Evolutionary conservation across 2,329 filamentous ascomycete species (phyloP).

Genomic region (Pseudopyricularia javanii): DNA sequence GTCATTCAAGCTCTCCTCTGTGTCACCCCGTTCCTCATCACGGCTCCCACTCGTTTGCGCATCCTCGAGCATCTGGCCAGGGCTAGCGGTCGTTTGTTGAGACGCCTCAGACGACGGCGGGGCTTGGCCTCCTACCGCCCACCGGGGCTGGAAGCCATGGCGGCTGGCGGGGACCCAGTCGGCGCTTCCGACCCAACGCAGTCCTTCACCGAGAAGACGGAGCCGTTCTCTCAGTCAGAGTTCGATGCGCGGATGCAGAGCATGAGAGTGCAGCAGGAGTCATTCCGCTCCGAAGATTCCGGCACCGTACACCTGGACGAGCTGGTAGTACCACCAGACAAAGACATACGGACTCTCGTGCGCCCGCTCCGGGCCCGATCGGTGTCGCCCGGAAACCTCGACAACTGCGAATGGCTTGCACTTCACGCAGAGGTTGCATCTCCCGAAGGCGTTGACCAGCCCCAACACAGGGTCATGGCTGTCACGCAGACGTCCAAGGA

Average conservation of each 20-base stretch:
- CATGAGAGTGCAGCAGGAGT: conserved; percentile 28
- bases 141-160: background rate
- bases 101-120: background rate
- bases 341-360: conserved; percentile 44
- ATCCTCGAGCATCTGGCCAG: background rate
- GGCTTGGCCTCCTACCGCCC: background rate
- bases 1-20: background rate
- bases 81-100: background rate
- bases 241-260: conserved; percentile 35
- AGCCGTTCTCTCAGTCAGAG: conserved; percentile 45
- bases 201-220: conserved; percentile 33
- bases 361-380: conserved; percentile 40
- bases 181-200: conserved; percentile 3
- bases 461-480: conserved; percentile 44
- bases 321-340: conserved; percentile 28
- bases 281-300: conserved; percentile 20
- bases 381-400: conserved; percentile 38
- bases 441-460: conserved; percentile 23
- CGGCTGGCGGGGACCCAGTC: background rate
- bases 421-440: conserved; percentile 41
- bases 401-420: conserved; percentile 44
- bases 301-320: conserved; percentile 40
- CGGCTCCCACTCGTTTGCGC: background rate
- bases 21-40: background rate
- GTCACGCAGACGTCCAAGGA: conserved; percentile 48